phyloP scores from a whole-genome alignment of 176 grass and related monocot species.

The Cenchrus fungigraminus region DNA sequence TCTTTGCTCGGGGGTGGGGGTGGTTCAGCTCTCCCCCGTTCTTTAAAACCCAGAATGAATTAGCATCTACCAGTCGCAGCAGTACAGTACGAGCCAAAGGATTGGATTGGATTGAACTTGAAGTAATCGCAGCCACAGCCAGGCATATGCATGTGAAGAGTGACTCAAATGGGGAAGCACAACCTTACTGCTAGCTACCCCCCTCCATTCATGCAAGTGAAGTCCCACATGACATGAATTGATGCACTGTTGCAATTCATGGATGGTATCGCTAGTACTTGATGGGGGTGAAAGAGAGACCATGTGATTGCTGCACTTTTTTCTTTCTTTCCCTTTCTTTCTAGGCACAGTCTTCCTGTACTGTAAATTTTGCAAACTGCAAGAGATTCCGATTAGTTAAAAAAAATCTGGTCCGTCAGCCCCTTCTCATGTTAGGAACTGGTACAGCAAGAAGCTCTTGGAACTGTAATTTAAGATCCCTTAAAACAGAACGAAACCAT shows the following conservation, averaged over 20 bases:
- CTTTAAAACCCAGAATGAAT: background rate
- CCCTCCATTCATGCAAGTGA: conserved; percentile 11
- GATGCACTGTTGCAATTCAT: background rate
- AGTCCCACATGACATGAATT: conserved; percentile 23
- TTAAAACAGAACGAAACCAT: background rate
- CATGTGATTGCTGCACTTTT: conserved; percentile 4
- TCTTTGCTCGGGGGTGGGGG: too few species aligned
- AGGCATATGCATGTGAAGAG: background rate
- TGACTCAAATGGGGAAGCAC: background rate
- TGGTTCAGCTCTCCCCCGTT: background rate
- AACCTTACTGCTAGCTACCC: background rate
- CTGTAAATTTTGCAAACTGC: background rate
- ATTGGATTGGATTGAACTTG: background rate
- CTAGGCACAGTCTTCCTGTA: background rate
- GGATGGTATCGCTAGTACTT: conserved; percentile 7
- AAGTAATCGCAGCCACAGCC: background rate
- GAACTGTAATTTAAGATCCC: background rate
- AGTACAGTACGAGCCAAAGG: conserved; percentile 17
- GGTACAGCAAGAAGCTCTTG: background rate
- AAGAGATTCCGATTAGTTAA: too few species aligned
- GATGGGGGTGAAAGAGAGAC: background rate
- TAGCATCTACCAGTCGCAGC: background rate
- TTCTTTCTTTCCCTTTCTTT: background rate
- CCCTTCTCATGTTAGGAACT: background rate
- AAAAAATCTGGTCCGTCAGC: too few species aligned